A percentile compares a stretch with the other conserved stretches of the same genome.
These are phyloP conservation scores for Alternaria triticina DNA, from an alignment of 2,329 filamentous ascomycete genomes.

Conservation along the genomic window DNA sequence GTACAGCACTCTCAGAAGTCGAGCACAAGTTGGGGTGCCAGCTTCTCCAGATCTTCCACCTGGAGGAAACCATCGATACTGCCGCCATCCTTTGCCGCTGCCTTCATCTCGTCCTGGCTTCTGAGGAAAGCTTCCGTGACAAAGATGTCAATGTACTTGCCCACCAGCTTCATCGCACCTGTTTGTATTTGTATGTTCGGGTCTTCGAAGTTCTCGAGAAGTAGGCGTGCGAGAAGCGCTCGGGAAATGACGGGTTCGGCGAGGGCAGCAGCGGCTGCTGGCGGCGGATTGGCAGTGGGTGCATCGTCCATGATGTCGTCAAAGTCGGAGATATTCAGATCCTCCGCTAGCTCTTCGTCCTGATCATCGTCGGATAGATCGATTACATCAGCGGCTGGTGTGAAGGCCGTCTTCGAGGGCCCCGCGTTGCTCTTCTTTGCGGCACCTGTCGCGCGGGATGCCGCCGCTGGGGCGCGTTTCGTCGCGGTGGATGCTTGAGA, in stretches of 20 bases:
- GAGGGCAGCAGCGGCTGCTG: slow-evolving; percentile 18
- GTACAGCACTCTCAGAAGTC: slow-evolving; percentile 68
- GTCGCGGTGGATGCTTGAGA: slow-evolving; percentile 26
- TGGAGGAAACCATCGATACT: slow-evolving; percentile 70
- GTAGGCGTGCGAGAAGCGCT: slow-evolving; percentile 74
- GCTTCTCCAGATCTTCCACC: slow-evolving; percentile 88
- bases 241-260: slow-evolving; percentile 65
- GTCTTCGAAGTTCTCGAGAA: slow-evolving; percentile 79
- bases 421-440: slow-evolving; percentile 28
- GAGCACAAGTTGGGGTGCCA: slow-evolving; percentile 82
- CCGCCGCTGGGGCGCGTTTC: slow-evolving; percentile 25
- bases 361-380: slow-evolving; percentile 38
- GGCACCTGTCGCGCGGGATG: slow-evolving; percentile 2
- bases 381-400: slow-evolving; percentile 35
- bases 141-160: slow-evolving; percentile 90
- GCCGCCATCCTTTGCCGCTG: slow-evolving; percentile 46
- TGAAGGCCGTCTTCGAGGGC: slow-evolving; percentile 25
- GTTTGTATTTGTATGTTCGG: slow-evolving; percentile 43
- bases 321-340: slow-evolving; percentile 34
- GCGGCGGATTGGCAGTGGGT: slow-evolving; percentile 16
- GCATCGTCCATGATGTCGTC: slow-evolving; percentile 41
- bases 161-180: slow-evolving; percentile 68
- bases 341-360: slow-evolving; percentile 25
- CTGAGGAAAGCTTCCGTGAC: slow-evolving; percentile 86
- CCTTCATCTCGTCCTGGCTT: slow-evolving; percentile 71